phyloP scores from a whole-genome alignment of 352 stramenopile species.

The Globisporangium perplexum region DNA sequence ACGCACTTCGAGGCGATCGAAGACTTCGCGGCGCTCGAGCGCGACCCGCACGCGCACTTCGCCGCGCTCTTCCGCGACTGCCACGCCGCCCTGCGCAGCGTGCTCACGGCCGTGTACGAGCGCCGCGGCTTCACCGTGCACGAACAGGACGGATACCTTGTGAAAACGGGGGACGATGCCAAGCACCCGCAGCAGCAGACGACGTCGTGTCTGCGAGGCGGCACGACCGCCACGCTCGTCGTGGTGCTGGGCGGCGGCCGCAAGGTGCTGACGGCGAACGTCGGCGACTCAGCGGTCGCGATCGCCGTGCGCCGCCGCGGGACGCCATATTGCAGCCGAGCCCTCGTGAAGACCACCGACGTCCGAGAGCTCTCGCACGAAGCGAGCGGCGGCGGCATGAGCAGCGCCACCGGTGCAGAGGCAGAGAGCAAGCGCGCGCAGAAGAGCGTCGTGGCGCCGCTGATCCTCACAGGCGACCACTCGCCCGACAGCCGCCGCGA shows the following conservation, averaged over 20 bases:
- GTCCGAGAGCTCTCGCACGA: conserved; percentile 10
- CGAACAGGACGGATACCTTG: conserved; percentile 59
- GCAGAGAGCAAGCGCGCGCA: not conserved
- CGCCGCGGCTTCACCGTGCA: conserved; percentile 45
- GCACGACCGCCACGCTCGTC: conserved; percentile 81
- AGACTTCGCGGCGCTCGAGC: conserved; percentile 48
- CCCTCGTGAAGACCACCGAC: conserved; percentile 19
- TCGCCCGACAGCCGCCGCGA: conserved; percentile 70
- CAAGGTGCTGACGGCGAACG: conserved; percentile 78
- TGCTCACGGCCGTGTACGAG: conserved; percentile 63
- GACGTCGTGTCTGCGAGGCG: conserved; percentile 80
- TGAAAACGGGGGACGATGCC: conserved; percentile 22
- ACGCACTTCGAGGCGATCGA: conserved; percentile 46
- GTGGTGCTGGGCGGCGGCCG: conserved; percentile 62
- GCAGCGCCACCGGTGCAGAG: conserved; percentile 5
- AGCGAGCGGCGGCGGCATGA: not conserved
- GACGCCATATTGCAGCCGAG: not conserved
- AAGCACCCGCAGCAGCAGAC: conserved; percentile 9
- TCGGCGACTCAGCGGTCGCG: conserved; percentile 70
- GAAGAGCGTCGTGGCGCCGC: conserved; percentile 9
- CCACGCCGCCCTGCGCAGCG: conserved; percentile 54
- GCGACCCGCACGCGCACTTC: conserved; percentile 45
- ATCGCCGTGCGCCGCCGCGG: conserved; percentile 19
- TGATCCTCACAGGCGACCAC: conserved; percentile 83
- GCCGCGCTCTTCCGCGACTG: conserved; percentile 45